Evolutionary conservation across 345 rosid genomes (phyloP).

Genomic region (Reutealis trisperma): DNA sequence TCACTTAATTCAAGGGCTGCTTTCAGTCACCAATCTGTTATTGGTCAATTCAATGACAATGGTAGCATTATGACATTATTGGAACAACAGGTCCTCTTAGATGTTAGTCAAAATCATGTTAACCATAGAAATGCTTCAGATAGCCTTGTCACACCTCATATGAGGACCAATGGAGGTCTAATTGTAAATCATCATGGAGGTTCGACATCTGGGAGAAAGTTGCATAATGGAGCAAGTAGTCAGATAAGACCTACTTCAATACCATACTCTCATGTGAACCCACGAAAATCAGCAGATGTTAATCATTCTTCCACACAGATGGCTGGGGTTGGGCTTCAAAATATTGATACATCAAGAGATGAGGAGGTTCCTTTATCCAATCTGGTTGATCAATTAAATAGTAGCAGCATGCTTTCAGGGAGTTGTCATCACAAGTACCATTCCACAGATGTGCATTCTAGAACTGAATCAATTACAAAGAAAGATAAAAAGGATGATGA

Average conservation of each 20-base stretch:
- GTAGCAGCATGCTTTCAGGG: conserved; percentile 28
- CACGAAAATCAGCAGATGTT: conserved; percentile 15
- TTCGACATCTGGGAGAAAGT: conserved; percentile 15
- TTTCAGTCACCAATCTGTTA: conserved; percentile 19
- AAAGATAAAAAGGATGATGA: conserved; percentile 32
- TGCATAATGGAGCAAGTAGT: conserved; percentile 13
- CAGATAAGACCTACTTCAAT: conserved; percentile 23
- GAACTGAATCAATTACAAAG: conserved; percentile 26
- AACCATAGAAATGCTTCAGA: conserved; percentile 16
- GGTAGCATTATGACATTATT: conserved; percentile 24
- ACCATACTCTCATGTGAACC: conserved; percentile 18
- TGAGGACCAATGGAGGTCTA: conserved; percentile 23
- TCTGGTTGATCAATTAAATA: conserved; percentile 25
- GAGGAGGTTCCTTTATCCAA: conserved; percentile 37
- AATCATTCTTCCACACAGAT: conserved; percentile 14
- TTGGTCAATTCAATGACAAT: conserved; percentile 1
- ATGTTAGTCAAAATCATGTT: conserved; percentile 26
- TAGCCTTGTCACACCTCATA: conserved; percentile 13
- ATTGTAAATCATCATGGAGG: conserved; percentile 21
- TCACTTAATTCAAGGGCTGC: conserved; percentile 28
- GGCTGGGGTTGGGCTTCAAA: conserved; percentile 20
- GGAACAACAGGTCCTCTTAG: conserved; percentile 43
- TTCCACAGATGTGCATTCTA: conserved; percentile 17
- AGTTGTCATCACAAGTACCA: conserved; percentile 18
- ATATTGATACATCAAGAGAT: conserved; percentile 25